A percentile compares a stretch with the other conserved stretches of the same genome.
These are phyloP conservation scores for Nicotiana otophora DNA, from an alignment of 257 asterid genomes.

Conservation along the genomic window DNA sequence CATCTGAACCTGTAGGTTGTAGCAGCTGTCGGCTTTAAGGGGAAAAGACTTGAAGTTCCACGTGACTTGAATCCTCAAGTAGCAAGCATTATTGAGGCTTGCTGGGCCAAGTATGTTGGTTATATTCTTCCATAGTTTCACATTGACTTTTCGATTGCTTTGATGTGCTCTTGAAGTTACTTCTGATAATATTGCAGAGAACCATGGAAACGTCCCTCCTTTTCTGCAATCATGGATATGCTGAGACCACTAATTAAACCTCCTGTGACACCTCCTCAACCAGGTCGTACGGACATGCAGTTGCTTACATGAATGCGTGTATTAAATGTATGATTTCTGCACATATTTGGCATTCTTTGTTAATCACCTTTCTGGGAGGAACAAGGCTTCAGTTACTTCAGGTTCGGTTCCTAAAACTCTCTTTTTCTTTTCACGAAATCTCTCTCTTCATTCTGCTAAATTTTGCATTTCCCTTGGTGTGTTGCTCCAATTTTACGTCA, in stretches of 20 bases:
- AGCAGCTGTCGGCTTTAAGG: slow-evolving; percentile 90
- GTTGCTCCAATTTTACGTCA: background rate
- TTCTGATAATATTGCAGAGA: slow-evolving; percentile 50
- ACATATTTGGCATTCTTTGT: slow-evolving; percentile 14
- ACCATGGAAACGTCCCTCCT: slow-evolving; percentile 89
- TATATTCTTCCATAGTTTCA: background rate
- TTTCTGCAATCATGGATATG: slow-evolving; percentile 74
- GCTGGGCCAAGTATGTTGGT: slow-evolving; percentile 72
- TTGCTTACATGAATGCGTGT: slow-evolving; percentile 31
- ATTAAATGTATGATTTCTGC: slow-evolving; percentile 5
- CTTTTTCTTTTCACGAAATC: background rate
- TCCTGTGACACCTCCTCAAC: slow-evolving; percentile 37
- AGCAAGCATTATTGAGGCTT: slow-evolving; percentile 69
- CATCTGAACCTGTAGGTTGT: slow-evolving; percentile 57
- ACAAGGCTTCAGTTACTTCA: slow-evolving; percentile 8
- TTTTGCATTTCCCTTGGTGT: background rate
- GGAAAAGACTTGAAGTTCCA: slow-evolving; percentile 80
- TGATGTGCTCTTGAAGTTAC: background rate
- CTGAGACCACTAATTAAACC: slow-evolving; percentile 59
- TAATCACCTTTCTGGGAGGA: slow-evolving; percentile 6
- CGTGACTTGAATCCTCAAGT: slow-evolving; percentile 64
- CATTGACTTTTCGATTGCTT: background rate
- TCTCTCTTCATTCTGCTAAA: background rate
- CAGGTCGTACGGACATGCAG: slow-evolving; percentile 42
- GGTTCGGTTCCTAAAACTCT: background rate